These are phyloP conservation scores for Colletotrichum scovillei DNA, from an alignment of 2,329 filamentous ascomycete species.

Conservation along the genomic window DNA sequence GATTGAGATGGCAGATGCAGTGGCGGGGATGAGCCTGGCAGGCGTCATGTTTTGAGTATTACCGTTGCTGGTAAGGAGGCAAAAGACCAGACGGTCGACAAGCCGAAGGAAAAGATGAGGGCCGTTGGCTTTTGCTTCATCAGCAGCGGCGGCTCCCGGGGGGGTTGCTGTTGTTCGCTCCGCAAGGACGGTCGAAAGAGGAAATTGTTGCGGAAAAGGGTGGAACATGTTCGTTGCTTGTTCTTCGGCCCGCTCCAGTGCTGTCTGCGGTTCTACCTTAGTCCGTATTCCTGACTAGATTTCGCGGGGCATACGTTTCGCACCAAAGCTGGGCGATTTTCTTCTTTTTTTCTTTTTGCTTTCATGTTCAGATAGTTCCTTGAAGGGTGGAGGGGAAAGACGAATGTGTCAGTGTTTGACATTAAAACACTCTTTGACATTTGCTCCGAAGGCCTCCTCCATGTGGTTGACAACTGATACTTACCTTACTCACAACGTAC, in stretches of 20 bases:
- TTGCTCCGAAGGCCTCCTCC: not conserved
- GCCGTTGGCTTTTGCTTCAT: conserved; percentile 27
- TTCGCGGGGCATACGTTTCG: no score
- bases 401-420: not conserved
- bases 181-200: conserved; percentile 28
- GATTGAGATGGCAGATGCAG: conserved; percentile 30
- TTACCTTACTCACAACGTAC: not conserved
- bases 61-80: not conserved
- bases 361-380: no score
- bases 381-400: not conserved
- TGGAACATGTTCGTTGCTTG: not conserved
- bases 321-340: not conserved
- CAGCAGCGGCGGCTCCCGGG: conserved; percentile 12
- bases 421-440: not conserved
- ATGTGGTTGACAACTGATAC: not conserved
- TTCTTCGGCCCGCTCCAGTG: not conserved
- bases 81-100: not conserved
- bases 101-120: not conserved
- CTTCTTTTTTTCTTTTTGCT: not conserved
- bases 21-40: conserved; percentile 17
- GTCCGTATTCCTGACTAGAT: no score
- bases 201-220: conserved; percentile 29
- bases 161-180: not conserved
- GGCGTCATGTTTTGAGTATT: not conserved
- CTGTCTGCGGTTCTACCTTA: no score